Evolutionary conservation across 2,329 filamentous ascomycete species (phyloP).

Genomic region (Westerdykella sp.): DNA sequence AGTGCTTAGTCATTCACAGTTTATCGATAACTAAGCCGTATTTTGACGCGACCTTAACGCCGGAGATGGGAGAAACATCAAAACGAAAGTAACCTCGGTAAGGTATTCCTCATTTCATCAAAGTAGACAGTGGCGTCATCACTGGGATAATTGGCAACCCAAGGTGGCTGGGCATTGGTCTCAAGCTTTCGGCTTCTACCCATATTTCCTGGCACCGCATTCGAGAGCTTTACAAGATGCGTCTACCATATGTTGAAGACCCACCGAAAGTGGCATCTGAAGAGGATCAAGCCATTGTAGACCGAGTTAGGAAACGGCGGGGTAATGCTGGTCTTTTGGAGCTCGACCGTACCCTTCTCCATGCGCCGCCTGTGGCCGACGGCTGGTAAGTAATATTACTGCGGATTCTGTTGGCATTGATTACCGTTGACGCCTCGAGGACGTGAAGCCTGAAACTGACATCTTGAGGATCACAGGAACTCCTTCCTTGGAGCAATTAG

Average conservation of each 20-base stretch:
- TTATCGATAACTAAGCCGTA: too few relatives aligned
- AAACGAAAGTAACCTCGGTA: too few relatives aligned
- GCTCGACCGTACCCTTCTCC: conserved; percentile 50
- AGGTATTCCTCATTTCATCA: too few relatives aligned
- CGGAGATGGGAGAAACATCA: too few relatives aligned
- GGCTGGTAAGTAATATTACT: conserved; percentile 40
- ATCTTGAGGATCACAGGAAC: conserved; percentile 36
- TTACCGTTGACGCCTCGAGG: background rate
- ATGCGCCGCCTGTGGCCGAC: conserved; percentile 51
- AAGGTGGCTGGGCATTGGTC: too few relatives aligned
- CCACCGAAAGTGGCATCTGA: conserved; percentile 43
- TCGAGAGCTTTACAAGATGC: conserved; percentile 37
- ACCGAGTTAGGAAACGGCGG: conserved; percentile 47
- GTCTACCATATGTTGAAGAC: conserved; percentile 49
- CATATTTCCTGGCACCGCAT: too few relatives aligned
- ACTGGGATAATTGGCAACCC: too few relatives aligned
- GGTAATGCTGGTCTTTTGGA: conserved; percentile 47
- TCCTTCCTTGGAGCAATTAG: conserved; percentile 52
- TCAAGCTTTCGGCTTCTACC: too few relatives aligned
- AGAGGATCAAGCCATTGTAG: conserved; percentile 47
- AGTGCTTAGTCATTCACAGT: too few relatives aligned
- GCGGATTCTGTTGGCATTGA: background rate
- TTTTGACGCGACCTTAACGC: too few relatives aligned
- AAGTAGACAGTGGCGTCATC: too few relatives aligned
- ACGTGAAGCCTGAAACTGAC: background rate